These are phyloP conservation scores for Phytophthora meadii DNA, from an alignment of 352 stramenopile genomes.

Conservation along the genomic window DNA sequence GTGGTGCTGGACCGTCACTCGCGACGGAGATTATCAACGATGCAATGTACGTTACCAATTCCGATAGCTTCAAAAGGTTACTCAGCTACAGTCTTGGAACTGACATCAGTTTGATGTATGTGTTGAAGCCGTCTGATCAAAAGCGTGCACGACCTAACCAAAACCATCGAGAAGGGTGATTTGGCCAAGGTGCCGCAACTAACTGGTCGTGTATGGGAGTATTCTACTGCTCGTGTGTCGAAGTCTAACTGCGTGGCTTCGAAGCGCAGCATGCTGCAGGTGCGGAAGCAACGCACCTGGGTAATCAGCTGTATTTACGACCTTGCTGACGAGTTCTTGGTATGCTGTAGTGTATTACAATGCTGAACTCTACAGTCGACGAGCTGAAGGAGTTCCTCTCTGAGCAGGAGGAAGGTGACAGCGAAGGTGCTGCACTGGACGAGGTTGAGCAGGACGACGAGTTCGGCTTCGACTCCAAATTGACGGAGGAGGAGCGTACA, in stretches of 20 bases:
- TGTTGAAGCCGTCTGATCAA: constrained; percentile 71
- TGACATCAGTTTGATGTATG: constrained; percentile 3
- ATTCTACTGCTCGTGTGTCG: constrained; percentile 66
- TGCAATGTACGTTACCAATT: constrained; percentile 47
- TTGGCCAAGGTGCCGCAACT: constrained; percentile 69
- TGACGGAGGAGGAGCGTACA: constrained; percentile 70
- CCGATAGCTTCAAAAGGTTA: no score
- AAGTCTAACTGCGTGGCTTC: constrained; percentile 90
- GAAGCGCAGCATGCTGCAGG: constrained; percentile 88
- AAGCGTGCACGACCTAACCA: constrained; percentile 66
- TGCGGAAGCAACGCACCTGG: constrained; percentile 16
- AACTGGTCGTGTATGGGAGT: constrained; percentile 87
- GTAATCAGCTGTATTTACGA: neutral
- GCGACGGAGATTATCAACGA: constrained; percentile 75
- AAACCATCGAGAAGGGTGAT: constrained; percentile 54
- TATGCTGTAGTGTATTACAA: constrained; percentile 65
- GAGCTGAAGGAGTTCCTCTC: constrained; percentile 80
- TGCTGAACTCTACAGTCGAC: constrained; percentile 84
- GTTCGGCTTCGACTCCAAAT: constrained; percentile 78
- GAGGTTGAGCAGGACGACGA: constrained; percentile 76
- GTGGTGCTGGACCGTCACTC: constrained; percentile 77
- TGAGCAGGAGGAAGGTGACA: constrained; percentile 49
- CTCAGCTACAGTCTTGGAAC: neutral
- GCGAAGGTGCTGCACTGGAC: constrained; percentile 34
- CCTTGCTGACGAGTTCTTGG: neutral